These are phyloP conservation scores for Xylaria bambusicola DNA, from an alignment of 495 filamentous ascomycete genomes.

Conservation along the genomic window DNA sequence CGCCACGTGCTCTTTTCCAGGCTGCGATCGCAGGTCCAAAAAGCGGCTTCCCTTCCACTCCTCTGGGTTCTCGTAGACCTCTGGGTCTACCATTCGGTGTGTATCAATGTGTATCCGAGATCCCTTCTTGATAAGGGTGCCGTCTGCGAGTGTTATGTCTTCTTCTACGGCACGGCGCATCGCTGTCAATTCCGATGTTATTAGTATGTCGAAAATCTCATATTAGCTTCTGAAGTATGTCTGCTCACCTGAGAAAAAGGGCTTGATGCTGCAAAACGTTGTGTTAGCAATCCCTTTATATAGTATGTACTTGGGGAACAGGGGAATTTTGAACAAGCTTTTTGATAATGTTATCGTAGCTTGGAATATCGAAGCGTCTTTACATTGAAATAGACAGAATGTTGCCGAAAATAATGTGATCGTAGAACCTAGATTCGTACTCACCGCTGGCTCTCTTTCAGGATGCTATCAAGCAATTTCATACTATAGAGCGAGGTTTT, in stretches of 20 bases:
- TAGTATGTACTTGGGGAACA: too few relatives aligned
- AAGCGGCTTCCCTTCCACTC: conserved; percentile 53
- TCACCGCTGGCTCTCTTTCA: conserved; percentile 46
- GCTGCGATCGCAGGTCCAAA: conserved; percentile 37
- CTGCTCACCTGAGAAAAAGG: conserved; percentile 35
- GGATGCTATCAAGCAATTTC: conserved; percentile 53
- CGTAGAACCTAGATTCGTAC: neutral
- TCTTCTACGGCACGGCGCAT: conserved; percentile 39
- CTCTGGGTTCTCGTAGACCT: conserved; percentile 45
- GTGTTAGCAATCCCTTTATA: neutral
- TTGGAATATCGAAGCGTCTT: too few relatives aligned
- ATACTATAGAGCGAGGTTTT: conserved; percentile 55
- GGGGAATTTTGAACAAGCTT: too few relatives aligned
- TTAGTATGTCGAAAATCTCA: neutral
- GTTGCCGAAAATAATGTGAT: too few relatives aligned
- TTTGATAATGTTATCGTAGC: too few relatives aligned
- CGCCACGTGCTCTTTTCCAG: conserved; percentile 43
- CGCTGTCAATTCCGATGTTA: neutral
- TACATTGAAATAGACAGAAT: too few relatives aligned
- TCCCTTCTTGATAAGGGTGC: conserved; percentile 53
- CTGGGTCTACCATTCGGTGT: conserved; percentile 38
- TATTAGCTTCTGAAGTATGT: neutral
- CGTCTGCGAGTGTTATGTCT: conserved; percentile 49
- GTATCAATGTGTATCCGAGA: conserved; percentile 39
- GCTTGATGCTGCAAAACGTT: conserved; percentile 32